phyloP scores from a whole-genome alignment of 1,139 yeast species.

The Protomyces pachydermus region DNA sequence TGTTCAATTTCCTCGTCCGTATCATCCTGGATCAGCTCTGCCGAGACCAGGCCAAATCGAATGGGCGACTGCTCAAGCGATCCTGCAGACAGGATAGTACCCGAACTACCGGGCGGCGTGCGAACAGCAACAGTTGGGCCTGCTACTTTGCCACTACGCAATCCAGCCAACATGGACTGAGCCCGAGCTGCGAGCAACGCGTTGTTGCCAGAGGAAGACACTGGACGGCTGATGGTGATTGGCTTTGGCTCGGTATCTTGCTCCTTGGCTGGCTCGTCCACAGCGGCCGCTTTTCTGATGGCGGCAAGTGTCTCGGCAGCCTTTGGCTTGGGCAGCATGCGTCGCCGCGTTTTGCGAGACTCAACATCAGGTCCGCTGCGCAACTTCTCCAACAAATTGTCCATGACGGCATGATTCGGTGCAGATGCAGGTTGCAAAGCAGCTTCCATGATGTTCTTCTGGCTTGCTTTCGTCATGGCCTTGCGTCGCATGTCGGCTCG shows the following conservation, averaged over 20 bases:
- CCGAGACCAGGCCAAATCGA: neutral
- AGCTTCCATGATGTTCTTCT: slow-evolving; percentile 33
- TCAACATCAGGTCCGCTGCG: slow-evolving; percentile 63
- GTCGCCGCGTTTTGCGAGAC: slow-evolving; percentile 20
- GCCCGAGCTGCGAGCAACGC: slow-evolving; percentile 28
- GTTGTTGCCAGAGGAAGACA: slow-evolving; percentile 18
- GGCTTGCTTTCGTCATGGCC: slow-evolving; percentile 39
- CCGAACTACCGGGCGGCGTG: slow-evolving; percentile 2
- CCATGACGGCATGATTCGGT: slow-evolving; percentile 52
- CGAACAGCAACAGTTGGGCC: neutral
- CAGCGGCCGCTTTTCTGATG: neutral
- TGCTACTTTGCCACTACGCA: slow-evolving; percentile 27
- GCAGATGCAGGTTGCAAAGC: slow-evolving; percentile 37
- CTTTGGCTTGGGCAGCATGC: slow-evolving; percentile 10
- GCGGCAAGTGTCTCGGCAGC: slow-evolving; percentile 12
- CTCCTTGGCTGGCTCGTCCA: slow-evolving; percentile 1
- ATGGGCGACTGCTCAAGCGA: slow-evolving; percentile 4
- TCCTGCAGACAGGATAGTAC: neutral
- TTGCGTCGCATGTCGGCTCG: slow-evolving; percentile 62
- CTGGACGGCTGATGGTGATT: slow-evolving; percentile 1
- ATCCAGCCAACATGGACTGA: slow-evolving; percentile 29
- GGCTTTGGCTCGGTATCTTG: neutral
- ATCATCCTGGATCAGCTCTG: neutral
- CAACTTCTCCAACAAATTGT: slow-evolving; percentile 62
- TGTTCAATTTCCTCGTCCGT: neutral